Conservation (phyloP, 257 asterid species). For the Solanum appendiculatum region DNA sequence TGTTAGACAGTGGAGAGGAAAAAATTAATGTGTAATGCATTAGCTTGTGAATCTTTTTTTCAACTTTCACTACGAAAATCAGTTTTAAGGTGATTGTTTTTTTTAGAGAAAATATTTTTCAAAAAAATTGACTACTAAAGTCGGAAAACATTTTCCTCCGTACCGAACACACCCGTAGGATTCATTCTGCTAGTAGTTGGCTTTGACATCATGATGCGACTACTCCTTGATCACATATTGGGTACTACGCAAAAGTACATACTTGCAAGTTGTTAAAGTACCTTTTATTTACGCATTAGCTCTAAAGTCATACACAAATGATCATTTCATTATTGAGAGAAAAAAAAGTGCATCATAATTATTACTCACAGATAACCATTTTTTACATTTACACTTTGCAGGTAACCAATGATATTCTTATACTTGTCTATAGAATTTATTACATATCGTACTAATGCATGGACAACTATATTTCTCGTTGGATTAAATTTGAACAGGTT, state of each 20-base stretch:
- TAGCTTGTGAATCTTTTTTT: not conserved
- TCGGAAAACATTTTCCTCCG: not conserved
- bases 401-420: not conserved
- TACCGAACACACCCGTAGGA: not conserved
- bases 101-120: too few species aligned
- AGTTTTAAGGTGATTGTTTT: not conserved
- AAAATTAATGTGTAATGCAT: not conserved
- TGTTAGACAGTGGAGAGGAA: not conserved
- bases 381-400: too few species aligned
- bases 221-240: not conserved
- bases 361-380: too few species aligned
- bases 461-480: not conserved
- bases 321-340: not conserved
- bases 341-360: too few species aligned
- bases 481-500: not conserved
- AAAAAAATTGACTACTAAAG: not conserved
- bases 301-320: not conserved
- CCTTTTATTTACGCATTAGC: not conserved
- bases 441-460: not conserved
- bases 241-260: not conserved
- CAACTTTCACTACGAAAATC: too few species aligned
- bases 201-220: not conserved
- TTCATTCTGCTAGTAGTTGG: not conserved
- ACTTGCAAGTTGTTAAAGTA: not conserved
- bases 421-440: not conserved